A percentile compares a stretch with the other conserved stretches of the same genome.
Conservation (phyloP, 2,329 filamentous ascomycete species). For the Claviceps africana region DNA sequence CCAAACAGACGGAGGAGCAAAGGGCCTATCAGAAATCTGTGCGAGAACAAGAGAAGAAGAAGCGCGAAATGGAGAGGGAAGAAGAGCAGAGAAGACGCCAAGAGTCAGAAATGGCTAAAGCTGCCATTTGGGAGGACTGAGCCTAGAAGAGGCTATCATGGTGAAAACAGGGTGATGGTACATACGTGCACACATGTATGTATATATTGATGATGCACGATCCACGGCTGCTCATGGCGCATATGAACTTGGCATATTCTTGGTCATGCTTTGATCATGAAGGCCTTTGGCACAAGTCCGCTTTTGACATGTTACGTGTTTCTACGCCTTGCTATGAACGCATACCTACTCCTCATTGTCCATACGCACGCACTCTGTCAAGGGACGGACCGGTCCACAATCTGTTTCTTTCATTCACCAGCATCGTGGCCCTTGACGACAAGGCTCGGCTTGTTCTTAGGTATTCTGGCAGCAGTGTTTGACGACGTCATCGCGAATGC, state of each 20-base stretch:
- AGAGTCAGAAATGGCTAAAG: conserved; percentile 62
- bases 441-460: background rate
- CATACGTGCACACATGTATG: background rate
- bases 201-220: background rate
- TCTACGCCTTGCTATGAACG: background rate
- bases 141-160: background rate
- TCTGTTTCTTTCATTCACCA: background rate
- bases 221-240: background rate
- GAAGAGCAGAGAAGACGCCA: conserved; percentile 46
- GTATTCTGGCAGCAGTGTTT: background rate
- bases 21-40: conserved; percentile 70
- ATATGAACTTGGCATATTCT: background rate
- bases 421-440: background rate
- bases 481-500: too few species aligned
- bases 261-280: background rate
- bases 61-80: conserved; percentile 56
- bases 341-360: background rate
- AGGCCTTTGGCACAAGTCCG: background rate
- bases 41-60: conserved; percentile 71
- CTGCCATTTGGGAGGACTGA: conserved; percentile 72
- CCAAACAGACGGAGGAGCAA: conserved; percentile 77
- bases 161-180: background rate
- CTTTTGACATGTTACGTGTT: background rate
- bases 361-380: background rate
- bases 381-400: background rate